These are phyloP conservation scores for Cytospora piceae DNA, from an alignment of 2,329 filamentous ascomycete genomes.

Conservation along the genomic window DNA sequence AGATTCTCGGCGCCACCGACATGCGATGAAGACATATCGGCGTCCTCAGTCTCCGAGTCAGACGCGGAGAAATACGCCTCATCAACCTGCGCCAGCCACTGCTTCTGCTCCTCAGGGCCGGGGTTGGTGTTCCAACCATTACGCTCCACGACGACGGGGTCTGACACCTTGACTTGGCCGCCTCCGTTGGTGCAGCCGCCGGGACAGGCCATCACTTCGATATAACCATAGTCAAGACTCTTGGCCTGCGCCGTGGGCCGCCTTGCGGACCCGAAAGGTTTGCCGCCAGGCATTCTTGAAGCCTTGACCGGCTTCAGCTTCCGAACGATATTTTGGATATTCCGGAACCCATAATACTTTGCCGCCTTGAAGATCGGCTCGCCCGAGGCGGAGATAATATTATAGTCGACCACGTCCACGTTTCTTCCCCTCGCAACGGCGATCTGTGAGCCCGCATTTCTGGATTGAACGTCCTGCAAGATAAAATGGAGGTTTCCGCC, in stretches of 20 bases:
- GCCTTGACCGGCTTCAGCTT: constrained; percentile 79
- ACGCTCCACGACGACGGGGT: constrained; percentile 63
- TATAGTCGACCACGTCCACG: constrained; percentile 86
- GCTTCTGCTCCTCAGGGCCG: constrained; percentile 79
- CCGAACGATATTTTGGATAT: constrained; percentile 97
- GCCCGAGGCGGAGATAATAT: constrained; percentile 60
- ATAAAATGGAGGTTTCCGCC: constrained; percentile 90
- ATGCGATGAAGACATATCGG: constrained; percentile 32
- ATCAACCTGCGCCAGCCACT: constrained; percentile 80
- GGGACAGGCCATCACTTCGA: constrained; percentile 98
- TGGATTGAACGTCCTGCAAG: constrained; percentile 72
- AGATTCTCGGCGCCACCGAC: constrained; percentile 43
- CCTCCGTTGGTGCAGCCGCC: constrained; percentile 99
- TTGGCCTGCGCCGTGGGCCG: constrained; percentile 54
- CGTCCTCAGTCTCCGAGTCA: constrained; percentile 48
- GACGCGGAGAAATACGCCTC: constrained; percentile 87
- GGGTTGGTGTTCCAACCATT: constrained; percentile 57
- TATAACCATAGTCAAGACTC: constrained; percentile 78
- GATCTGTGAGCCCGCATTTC: constrained; percentile 73
- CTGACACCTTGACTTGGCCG: constrained; percentile 90
- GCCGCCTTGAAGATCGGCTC: constrained; percentile 75
- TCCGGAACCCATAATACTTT: constrained; percentile 95
- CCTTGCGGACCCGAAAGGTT: constrained; percentile 59
- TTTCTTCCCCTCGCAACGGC: constrained; percentile 79
- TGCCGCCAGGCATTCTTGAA: constrained; percentile 80